These are phyloP conservation scores for Scenedesmus sp. DNA, from an alignment of 163 green algal species.

Conservation along the genomic window DNA sequence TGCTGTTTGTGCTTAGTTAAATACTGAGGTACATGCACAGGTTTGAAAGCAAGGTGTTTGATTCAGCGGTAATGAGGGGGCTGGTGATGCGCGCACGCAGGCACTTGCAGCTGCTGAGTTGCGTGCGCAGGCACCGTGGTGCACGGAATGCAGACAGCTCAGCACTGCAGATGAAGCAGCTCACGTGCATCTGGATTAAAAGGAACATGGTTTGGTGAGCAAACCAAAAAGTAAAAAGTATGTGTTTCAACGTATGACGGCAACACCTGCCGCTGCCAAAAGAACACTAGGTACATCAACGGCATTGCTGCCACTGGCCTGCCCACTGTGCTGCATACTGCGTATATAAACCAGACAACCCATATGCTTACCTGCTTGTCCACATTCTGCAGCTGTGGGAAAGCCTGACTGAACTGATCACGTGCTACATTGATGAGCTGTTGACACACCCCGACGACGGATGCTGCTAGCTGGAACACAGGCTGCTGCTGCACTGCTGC, in stretches of 20 bases:
- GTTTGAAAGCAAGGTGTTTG: too few species aligned
- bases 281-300: too few species aligned
- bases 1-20: too few species aligned
- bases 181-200: too few species aligned
- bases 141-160: not conserved
- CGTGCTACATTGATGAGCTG: slow-evolving; percentile 23
- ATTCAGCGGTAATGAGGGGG: too few species aligned
- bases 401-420: slow-evolving; percentile 37
- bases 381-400: slow-evolving; percentile 57
- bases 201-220: too few species aligned
- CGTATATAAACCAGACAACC: not conserved
- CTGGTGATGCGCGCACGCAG: too few species aligned
- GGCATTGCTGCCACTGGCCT: too few species aligned
- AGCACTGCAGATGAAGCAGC: too few species aligned
- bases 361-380: slow-evolving; percentile 44
- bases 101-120: not conserved
- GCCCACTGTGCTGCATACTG: not conserved
- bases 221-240: too few species aligned
- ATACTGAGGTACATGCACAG: not conserved
- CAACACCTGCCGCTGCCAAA: too few species aligned
- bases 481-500: slow-evolving; percentile 55
- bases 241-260: not conserved
- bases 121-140: not conserved
- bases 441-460: slow-evolving; percentile 33
- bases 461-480: slow-evolving; percentile 44